A percentile compares a stretch with the other conserved stretches of the same genome.
Evolutionary conservation across 371 early-diverging fungal genomes (phyloP).

Genomic region (Scutellospora calospora): DNA sequence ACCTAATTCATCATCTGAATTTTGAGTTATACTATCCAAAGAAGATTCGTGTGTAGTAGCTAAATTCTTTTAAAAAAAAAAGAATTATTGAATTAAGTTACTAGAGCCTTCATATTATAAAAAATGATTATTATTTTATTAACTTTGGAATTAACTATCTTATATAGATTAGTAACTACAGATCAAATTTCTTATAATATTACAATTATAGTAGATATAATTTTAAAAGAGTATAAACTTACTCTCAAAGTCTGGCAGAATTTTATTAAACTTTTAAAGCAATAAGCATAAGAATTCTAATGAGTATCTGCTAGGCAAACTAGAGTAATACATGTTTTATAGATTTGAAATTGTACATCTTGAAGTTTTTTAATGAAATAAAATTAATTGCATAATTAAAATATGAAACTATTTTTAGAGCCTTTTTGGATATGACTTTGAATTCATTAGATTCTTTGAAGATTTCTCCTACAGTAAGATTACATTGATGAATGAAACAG

Average conservation of each 20-base stretch:
- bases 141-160: too few species aligned
- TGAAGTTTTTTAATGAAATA: slow-evolving; percentile 21
- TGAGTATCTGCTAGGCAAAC: too few species aligned
- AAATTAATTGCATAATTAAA: background rate
- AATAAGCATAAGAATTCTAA: too few species aligned
- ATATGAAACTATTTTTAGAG: background rate
- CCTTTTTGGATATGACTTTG: background rate
- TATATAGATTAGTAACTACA: too few species aligned
- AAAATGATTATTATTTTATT: too few species aligned
- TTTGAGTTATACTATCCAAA: background rate
- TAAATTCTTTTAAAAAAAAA: slow-evolving; percentile 15
- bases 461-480: background rate
- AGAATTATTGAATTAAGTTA: background rate
- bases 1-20: background rate
- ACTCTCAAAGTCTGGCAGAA: too few species aligned
- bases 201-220: too few species aligned
- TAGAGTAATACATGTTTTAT: background rate
- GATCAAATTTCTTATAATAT: too few species aligned
- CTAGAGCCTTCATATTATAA: too few species aligned
- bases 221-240: too few species aligned
- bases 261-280: too few species aligned
- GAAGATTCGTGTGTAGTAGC: background rate
- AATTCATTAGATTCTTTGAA: slow-evolving; percentile 16
- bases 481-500: slow-evolving; percentile 4
- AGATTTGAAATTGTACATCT: background rate